A percentile compares a stretch with the other conserved stretches of the same genome.
Evolutionary conservation across 306 rosid genomes (phyloP).

Genomic region (Argentina anserina): DNA sequence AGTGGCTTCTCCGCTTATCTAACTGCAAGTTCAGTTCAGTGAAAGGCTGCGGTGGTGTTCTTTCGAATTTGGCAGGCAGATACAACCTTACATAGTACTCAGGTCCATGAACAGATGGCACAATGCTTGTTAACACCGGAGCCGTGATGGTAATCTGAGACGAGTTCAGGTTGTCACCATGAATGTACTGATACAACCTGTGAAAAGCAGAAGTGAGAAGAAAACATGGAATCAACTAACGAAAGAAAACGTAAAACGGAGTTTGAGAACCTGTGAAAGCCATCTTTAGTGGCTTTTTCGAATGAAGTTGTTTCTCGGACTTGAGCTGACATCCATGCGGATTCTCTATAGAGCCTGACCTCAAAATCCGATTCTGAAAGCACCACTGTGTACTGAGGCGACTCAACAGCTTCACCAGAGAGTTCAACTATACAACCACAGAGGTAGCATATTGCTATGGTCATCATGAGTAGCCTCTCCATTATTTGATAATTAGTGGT

Average conservation of each 20-base stretch:
- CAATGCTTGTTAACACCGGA: slow-evolving; percentile 56
- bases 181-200: slow-evolving; percentile 71
- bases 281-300: slow-evolving; percentile 49
- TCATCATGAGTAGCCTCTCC: slow-evolving; percentile 24
- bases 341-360: slow-evolving; percentile 60
- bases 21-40: slow-evolving; percentile 47
- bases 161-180: slow-evolving; percentile 55
- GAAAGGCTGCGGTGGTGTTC: slow-evolving; percentile 50
- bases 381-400: slow-evolving; percentile 51
- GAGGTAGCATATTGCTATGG: slow-evolving; percentile 22
- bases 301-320: slow-evolving; percentile 48
- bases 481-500: slow-evolving; percentile 20
- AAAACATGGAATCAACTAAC: background rate
- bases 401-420: slow-evolving; percentile 38
- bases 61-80: slow-evolving; percentile 30
- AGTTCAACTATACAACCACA: background rate
- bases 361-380: slow-evolving; percentile 56
- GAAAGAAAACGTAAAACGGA: background rate
- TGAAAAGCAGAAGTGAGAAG: background rate
- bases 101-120: slow-evolving; percentile 21
- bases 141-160: slow-evolving; percentile 44
- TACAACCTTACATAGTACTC: slow-evolving; percentile 42
- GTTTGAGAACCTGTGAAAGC: slow-evolving; percentile 66
- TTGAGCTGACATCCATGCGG: slow-evolving; percentile 63
- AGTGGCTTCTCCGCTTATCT: slow-evolving; percentile 49